phyloP scores from a whole-genome alignment of 164 flowering plant genomes.

The Amborella trichopoda region DNA sequence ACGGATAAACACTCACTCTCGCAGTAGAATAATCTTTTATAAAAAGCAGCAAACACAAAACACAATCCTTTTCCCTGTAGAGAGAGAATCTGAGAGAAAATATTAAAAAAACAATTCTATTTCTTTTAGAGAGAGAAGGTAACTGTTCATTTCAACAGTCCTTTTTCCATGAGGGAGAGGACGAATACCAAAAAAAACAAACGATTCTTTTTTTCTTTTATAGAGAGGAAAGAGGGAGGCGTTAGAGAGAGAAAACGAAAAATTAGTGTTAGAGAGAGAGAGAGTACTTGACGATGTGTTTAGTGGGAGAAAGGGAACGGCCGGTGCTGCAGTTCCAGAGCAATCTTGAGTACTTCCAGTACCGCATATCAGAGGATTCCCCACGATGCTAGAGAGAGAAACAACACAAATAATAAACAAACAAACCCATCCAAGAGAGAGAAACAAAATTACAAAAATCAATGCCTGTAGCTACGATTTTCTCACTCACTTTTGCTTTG shows the following conservation, averaged over 20 bases:
- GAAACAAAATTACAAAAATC: constrained; percentile 1
- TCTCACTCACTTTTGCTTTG: too few relatives aligned
- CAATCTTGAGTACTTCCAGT: constrained; percentile 39
- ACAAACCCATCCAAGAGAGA: neutral
- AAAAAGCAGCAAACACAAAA: neutral
- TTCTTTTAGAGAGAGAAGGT: too few relatives aligned
- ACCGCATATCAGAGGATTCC: constrained; percentile 68
- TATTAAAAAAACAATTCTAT: too few relatives aligned
- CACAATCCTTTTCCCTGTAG: neutral
- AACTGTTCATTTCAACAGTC: too few relatives aligned
- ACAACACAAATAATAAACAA: neutral
- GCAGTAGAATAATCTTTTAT: neutral
- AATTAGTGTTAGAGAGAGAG: constrained; percentile 1
- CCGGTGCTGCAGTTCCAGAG: constrained; percentile 30
- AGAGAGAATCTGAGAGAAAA: constrained; percentile 2
- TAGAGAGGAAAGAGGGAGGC: too few relatives aligned
- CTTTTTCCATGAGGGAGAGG: neutral
- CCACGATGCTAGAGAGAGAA: constrained; percentile 36
- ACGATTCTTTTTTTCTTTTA: too few relatives aligned
- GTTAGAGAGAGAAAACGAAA: too few relatives aligned
- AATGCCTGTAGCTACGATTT: too few relatives aligned
- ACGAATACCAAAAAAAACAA: neutral
- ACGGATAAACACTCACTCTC: neutral
- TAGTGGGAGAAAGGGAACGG: constrained; percentile 32
- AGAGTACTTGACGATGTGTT: constrained; percentile 40